Base-by-base conservation (phyloP, 2,329 filamentous ascomycete species). In the Pyricularia sp. region DNA sequence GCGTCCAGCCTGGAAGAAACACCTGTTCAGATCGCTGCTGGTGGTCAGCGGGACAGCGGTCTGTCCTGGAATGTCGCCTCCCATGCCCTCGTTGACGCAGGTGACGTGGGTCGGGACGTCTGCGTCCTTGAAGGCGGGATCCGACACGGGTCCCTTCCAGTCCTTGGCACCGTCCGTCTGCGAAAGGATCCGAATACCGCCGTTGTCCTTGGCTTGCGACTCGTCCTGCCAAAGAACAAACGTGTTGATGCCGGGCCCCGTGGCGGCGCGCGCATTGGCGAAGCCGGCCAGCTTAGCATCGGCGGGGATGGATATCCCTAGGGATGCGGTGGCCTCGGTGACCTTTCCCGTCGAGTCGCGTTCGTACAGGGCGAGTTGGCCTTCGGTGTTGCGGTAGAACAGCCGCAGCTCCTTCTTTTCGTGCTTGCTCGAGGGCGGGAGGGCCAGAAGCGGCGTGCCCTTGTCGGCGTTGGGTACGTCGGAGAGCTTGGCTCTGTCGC, bases 151-250 rank as follows among this genome's bases (percentile, higher is more conserved):
- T 3, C 58, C 58, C 23, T 14, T 61, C 58, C 58, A 61, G 23
- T 26, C 25, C 9, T 61, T 61, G 58, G 10, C 25, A 10, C 58
- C 58, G 58, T 17, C 58, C 58, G 58, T 61, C 58, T 66, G 64
- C 64, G 64, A 55, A 6, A 66, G 2, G 33, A 66, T 23, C 64
- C 33, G 33, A 3, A 66, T 26, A 10, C 64, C 64, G 17, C 64
- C 64, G 33, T 66, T 66, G 1, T 36, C 23, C 6, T 11, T 20
- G 28, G 64, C 30, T 4, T 70, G 70, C 30, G 36, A 64, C 28
- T 65, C 69, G 65, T 75, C 74, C 65, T 75, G 73, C 20, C 74
- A 74, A 11, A 73, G 59, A 20, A 75, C 68, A 68, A 71, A 73
- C 3, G 71, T 74, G 68, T 74, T 72, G 14, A 73, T 71, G 23